Evolutionary conservation across 2,329 filamentous ascomycete species (phyloP).

Genomic region (Cercospora nicotianae): DNA sequence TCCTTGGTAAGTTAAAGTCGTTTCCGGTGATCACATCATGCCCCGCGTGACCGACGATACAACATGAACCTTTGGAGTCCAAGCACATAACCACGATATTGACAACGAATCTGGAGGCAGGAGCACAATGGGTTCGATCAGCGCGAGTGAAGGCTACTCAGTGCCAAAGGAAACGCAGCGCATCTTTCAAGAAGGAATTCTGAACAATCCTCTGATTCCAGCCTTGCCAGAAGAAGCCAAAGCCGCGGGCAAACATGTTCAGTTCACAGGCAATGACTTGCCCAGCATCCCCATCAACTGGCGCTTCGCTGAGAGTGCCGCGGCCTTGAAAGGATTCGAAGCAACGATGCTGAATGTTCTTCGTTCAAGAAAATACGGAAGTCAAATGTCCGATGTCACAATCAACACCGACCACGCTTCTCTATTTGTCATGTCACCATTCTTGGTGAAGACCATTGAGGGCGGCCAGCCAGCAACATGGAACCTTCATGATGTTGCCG

Average conservation of each 20-base stretch:
- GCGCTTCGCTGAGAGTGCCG: conserved; percentile 54
- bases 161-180: conserved; percentile 27
- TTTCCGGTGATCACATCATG: neutral
- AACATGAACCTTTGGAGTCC: neutral
- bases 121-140: conserved; percentile 16
- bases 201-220: conserved; percentile 47
- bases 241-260: conserved; percentile 40
- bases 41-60: neutral
- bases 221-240: conserved; percentile 41
- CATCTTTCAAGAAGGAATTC: conserved; percentile 44
- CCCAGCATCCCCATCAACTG: conserved; percentile 57
- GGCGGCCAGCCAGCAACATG: neutral
- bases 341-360: conserved; percentile 28
- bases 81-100: neutral
- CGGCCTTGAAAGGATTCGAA: conserved; percentile 40
- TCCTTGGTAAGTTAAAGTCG: neutral
- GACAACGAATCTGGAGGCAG: neutral
- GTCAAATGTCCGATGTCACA: conserved; percentile 18
- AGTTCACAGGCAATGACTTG: conserved; percentile 46
- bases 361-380: conserved; percentile 23
- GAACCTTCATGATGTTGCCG: neutral
- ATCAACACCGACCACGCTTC: conserved; percentile 29
- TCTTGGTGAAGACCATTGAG: conserved; percentile 19
- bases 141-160: conserved; percentile 19
- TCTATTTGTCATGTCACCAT: conserved; percentile 31